Evolutionary conservation across 768 basidiomycete species (phyloP).

Genomic region (Boletus sensibilis): DNA sequence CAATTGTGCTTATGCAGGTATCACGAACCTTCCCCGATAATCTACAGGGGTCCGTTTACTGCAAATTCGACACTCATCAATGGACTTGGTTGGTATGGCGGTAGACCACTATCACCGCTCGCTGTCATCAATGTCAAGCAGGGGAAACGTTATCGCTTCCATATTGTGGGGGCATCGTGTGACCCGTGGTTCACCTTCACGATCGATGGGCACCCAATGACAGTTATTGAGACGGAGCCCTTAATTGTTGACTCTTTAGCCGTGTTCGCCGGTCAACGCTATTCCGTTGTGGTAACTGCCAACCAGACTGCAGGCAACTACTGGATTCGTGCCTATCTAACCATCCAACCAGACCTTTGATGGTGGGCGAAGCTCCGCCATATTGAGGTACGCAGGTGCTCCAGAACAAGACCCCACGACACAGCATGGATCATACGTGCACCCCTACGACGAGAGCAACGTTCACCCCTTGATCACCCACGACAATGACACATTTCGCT

Average conservation of each 20-base stretch:
- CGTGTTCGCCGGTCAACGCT: slow-evolving; percentile 51
- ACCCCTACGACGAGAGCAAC: slow-evolving; percentile 36
- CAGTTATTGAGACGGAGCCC: slow-evolving; percentile 44
- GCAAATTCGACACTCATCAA: slow-evolving; percentile 39
- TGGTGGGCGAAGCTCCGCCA: slow-evolving; percentile 37
- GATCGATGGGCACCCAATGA: slow-evolving; percentile 45
- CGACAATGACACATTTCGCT: slow-evolving; percentile 52
- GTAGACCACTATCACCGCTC: slow-evolving; percentile 35
- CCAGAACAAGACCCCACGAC: slow-evolving; percentile 34
- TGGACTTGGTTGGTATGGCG: slow-evolving; percentile 36
- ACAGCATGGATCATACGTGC: slow-evolving; percentile 13
- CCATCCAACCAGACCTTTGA: slow-evolving; percentile 23
- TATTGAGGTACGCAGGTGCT: slow-evolving; percentile 44
- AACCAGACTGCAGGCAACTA: slow-evolving; percentile 37
- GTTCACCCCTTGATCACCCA: slow-evolving; percentile 31
- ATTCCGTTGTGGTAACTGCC: slow-evolving; percentile 43
- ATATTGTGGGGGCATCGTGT: slow-evolving; percentile 40
- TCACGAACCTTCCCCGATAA: slow-evolving; percentile 12
- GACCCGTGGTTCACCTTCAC: slow-evolving; percentile 43
- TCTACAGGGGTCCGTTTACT: slow-evolving; percentile 7
- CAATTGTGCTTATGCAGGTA: slow-evolving; percentile 11
- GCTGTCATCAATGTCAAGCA: slow-evolving; percentile 36
- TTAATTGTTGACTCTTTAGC: slow-evolving; percentile 41
- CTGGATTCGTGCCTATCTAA: slow-evolving; percentile 38
- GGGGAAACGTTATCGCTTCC: slow-evolving; percentile 39